Conservation (phyloP, 805 yeast genomes). For the Clavispora asparagi region DNA sequence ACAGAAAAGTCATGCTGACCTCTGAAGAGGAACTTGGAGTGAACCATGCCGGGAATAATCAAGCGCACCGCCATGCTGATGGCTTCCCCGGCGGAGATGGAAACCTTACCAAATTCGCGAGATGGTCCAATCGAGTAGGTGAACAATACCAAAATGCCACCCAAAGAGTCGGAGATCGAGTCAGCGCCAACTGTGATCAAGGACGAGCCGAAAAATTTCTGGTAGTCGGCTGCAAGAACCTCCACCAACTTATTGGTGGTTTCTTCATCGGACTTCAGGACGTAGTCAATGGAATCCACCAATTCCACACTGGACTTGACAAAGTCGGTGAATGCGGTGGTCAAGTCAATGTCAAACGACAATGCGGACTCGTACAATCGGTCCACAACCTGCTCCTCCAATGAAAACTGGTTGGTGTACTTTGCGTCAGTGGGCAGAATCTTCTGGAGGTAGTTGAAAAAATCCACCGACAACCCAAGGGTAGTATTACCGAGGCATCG, state of each 20-base stretch:
- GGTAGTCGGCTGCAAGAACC: constrained; percentile 37
- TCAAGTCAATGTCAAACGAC: constrained; percentile 63
- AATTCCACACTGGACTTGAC: constrained; percentile 34
- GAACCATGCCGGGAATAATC: constrained; percentile 32
- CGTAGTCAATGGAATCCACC: constrained; percentile 22
- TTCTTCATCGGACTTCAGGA: constrained; percentile 17
- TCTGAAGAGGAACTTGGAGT: constrained; percentile 14
- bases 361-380: constrained; percentile 40
- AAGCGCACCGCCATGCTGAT: constrained; percentile 21
- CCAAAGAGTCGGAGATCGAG: constrained; percentile 23
- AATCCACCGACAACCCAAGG: constrained; percentile 21
- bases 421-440: constrained; percentile 3
- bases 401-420: constrained; percentile 16
- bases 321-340: constrained; percentile 32
- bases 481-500: constrained; percentile 17
- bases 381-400: constrained; percentile 17
- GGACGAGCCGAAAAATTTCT: constrained; percentile 23
- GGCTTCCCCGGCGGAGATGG: constrained; percentile 15
- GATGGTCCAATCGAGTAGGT: constrained; percentile 10
- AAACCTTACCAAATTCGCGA: background rate
- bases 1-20: constrained; percentile 25
- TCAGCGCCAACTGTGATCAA: constrained; percentile 23
- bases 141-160: constrained; percentile 20
- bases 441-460: constrained; percentile 18
- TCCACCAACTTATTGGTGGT: constrained; percentile 37